Evolutionary conservation across 768 basidiomycete genomes (phyloP).

Genomic region (Boletus tomentosulus): DNA sequence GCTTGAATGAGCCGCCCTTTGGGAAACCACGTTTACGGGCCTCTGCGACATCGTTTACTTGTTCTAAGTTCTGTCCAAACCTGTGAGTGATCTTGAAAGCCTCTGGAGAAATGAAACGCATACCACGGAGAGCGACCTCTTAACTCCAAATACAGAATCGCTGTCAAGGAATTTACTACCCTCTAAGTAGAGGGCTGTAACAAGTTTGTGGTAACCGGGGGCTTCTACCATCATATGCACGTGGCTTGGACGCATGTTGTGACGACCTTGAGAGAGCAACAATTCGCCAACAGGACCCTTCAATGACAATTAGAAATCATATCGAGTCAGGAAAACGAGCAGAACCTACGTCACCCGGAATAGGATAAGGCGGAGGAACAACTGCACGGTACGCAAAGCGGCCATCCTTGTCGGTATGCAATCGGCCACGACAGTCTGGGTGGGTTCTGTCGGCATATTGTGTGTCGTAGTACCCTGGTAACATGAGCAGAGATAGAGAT

Average conservation of each 20-base stretch:
- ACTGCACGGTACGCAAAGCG: constrained; percentile 68
- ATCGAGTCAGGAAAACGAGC: constrained; percentile 2
- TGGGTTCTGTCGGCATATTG: constrained; percentile 52
- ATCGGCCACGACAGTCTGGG: constrained; percentile 72
- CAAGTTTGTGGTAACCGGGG: constrained; percentile 66
- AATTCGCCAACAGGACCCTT: constrained; percentile 71
- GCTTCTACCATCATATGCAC: constrained; percentile 72
- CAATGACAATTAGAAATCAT: constrained; percentile 6
- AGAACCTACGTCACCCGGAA: constrained; percentile 58
- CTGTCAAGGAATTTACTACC: constrained; percentile 62
- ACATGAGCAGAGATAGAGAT: constrained; percentile 21
- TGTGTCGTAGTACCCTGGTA: constrained; percentile 34
- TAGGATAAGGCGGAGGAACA: constrained; percentile 65
- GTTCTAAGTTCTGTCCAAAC: constrained; percentile 43
- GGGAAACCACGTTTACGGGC: constrained; percentile 50
- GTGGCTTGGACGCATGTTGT: constrained; percentile 78
- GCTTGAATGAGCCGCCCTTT: constrained; percentile 43
- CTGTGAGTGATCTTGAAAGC: not conserved
- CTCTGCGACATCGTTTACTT: constrained; percentile 50
- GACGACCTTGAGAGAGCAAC: constrained; percentile 53
- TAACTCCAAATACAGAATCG: constrained; percentile 82
- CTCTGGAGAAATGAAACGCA: constrained; percentile 19
- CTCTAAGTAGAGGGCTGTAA: constrained; percentile 71
- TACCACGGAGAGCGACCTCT: constrained; percentile 73
- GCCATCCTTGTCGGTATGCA: constrained; percentile 58